Conservation (phyloP, 2,329 filamentous ascomycete species). For the Paecilomyces fulvus region DNA sequence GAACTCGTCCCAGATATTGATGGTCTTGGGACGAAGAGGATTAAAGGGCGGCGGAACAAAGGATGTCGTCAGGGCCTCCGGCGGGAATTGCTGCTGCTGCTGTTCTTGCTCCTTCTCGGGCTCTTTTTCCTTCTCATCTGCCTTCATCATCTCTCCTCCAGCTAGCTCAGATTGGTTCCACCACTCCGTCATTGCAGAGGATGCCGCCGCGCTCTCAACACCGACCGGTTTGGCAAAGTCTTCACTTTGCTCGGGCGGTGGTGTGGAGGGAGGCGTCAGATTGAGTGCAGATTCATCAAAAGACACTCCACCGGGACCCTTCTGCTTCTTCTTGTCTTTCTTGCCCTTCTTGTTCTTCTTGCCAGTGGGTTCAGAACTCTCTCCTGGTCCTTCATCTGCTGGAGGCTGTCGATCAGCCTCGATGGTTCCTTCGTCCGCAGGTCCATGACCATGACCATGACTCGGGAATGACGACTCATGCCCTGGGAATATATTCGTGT, state of each 20-base stretch:
- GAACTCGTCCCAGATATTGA: slow-evolving; percentile 34
- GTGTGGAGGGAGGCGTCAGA: slow-evolving; percentile 31
- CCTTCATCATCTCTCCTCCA: not conserved
- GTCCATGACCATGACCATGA: not conserved
- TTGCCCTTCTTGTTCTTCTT: slow-evolving; percentile 11
- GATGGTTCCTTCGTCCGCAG: not conserved
- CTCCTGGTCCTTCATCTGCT: slow-evolving; percentile 4
- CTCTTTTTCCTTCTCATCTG: not conserved
- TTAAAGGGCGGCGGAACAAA: slow-evolving; percentile 27
- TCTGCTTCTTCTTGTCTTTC: slow-evolving; percentile 21
- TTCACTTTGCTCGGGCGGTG: slow-evolving; percentile 19
- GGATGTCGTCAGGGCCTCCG: slow-evolving; percentile 24
- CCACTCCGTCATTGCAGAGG: slow-evolving; percentile 3
- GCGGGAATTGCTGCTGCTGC: slow-evolving; percentile 1
- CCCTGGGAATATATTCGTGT: not conserved
- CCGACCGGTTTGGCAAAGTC: slow-evolving; percentile 4
- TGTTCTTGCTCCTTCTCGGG: slow-evolving; percentile 3
- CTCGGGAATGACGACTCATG: not conserved
- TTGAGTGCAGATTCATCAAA: slow-evolving; percentile 18
- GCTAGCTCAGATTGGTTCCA: slow-evolving; percentile 6
- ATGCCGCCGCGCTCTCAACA: slow-evolving; percentile 3
- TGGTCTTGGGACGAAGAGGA: slow-evolving; percentile 19
- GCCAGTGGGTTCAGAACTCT: not conserved
- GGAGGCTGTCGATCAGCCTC: not conserved
- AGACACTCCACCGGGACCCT: slow-evolving; percentile 9